phyloP scores from a whole-genome alignment of 2,329 filamentous ascomycete genomes.

The Chalaropsis thielavioides region DNA sequence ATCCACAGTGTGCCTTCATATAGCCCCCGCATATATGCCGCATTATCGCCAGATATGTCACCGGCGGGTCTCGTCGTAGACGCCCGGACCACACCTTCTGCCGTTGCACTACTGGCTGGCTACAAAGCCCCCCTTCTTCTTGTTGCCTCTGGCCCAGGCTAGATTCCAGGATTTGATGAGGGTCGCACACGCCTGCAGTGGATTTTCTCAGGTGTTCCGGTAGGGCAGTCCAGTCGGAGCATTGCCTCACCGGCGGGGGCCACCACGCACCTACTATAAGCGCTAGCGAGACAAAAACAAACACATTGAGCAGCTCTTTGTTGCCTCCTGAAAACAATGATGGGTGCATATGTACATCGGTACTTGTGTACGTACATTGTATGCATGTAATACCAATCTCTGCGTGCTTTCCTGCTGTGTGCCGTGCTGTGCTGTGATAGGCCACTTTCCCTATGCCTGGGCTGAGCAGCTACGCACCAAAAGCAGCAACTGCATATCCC shows the following conservation, averaged over 20 bases:
- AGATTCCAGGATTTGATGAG: background rate
- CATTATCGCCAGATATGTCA: constrained; percentile 2
- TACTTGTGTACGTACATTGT: too few species aligned
- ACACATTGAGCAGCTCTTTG: background rate
- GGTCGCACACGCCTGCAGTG: background rate
- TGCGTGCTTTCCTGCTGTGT: background rate
- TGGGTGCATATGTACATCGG: too few species aligned
- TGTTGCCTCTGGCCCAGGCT: background rate
- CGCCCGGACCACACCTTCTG: background rate
- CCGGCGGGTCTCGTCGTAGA: background rate
- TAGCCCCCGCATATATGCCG: constrained; percentile 3
- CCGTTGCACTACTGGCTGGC: background rate
- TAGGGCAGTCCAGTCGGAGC: background rate
- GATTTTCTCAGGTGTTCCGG: background rate
- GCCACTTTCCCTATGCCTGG: background rate
- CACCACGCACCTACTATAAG: background rate
- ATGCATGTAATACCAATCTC: background rate
- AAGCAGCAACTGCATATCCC: background rate
- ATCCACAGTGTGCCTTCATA: background rate
- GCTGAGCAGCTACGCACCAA: background rate
- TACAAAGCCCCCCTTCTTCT: too few species aligned
- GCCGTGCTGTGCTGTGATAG: background rate
- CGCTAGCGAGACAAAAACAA: background rate
- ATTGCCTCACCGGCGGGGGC: background rate
- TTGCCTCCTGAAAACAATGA: background rate